Evolutionary conservation across 371 early-diverging fungal species (phyloP).

Genomic region (Lichtheimia corymbifera): DNA sequence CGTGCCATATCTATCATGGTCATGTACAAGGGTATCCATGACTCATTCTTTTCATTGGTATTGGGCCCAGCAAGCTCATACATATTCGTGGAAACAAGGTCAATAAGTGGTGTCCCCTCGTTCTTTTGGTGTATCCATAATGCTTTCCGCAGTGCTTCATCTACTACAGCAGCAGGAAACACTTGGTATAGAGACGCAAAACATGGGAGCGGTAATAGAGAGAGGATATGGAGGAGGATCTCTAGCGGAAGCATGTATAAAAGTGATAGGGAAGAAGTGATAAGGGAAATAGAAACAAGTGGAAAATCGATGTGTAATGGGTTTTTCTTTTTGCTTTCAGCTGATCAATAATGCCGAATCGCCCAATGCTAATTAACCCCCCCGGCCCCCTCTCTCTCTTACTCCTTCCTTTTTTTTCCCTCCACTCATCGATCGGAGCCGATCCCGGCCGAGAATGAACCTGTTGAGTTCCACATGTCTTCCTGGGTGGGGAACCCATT

Average conservation of each 20-base stretch:
- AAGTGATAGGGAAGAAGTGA: constrained; percentile 13
- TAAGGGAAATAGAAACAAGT: constrained; percentile 9
- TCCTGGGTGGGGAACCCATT: no score
- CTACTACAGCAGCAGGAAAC: constrained; percentile 27
- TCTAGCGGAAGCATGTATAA: constrained; percentile 39
- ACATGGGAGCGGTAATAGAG: constrained; percentile 24
- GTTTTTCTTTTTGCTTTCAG: background rate
- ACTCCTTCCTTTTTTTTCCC: no score
- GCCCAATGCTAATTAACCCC: no score
- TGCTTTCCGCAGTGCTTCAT: constrained; percentile 37
- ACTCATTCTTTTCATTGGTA: constrained; percentile 26
- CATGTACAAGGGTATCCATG: constrained; percentile 30
- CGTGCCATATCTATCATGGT: constrained; percentile 23
- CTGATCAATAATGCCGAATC: no score
- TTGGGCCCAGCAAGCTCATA: constrained; percentile 36
- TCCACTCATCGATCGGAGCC: no score
- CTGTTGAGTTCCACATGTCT: no score
- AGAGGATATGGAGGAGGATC: constrained; percentile 33
- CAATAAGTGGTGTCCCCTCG: constrained; percentile 16
- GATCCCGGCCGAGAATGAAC: no score
- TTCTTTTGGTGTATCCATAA: constrained; percentile 8
- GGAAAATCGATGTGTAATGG: background rate
- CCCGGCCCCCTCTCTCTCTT: no score
- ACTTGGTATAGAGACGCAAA: constrained; percentile 29
- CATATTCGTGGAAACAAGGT: constrained; percentile 49